Base-by-base conservation (phyloP, 306 rosid genomes). In the Medicago truncatula region DNA sequence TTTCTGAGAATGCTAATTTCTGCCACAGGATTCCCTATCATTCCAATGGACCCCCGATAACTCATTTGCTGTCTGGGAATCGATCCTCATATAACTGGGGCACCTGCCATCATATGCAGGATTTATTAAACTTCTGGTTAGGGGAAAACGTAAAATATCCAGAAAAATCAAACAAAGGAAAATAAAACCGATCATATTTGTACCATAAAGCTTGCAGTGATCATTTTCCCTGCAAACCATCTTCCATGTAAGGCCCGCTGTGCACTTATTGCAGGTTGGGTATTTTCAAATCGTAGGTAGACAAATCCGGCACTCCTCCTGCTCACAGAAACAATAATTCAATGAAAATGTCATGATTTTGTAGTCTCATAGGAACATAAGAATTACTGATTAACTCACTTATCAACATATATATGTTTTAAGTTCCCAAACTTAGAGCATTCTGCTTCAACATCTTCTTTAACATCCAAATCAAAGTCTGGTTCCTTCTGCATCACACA, bases 181-280 rank as follows among this genome's bases (percentile, higher is more conserved):
- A 78, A 72, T 67, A 46, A 75, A 60, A 64, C n/a, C 31, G 8
- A 44, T 21, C 59, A 54, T 25, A 67, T 40, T 74, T 41, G 67
- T 86, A 94, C 98, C 98, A 94, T 88, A 78, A 71, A 92, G 62
- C 92, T 83, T 31, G 98, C 96, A 14, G 92, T 90, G 50, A 95
- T 92, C 97, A 95, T 92, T 87, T 95, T 92, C 81, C 97, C 99
- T 28, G 99, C 99, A 87, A 95, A 95, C 99, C 99, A 95, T 86
- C 99, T 86, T 65, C 98, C 99, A 78, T 95, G 93, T 69, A 95
- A 93, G 78, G 96, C 89, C 40, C 86, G 87, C 53, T 93, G 97
- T 20, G 99, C 91, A 70, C 82, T 77, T 10, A 78, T 73, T 34
- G 99, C 93, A 75, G 92, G 74, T 85, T 92, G 86, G 13, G 96